Evolutionary conservation across 305 asterid species (phyloP).

Genomic region (Euphrasia arctica): DNA sequence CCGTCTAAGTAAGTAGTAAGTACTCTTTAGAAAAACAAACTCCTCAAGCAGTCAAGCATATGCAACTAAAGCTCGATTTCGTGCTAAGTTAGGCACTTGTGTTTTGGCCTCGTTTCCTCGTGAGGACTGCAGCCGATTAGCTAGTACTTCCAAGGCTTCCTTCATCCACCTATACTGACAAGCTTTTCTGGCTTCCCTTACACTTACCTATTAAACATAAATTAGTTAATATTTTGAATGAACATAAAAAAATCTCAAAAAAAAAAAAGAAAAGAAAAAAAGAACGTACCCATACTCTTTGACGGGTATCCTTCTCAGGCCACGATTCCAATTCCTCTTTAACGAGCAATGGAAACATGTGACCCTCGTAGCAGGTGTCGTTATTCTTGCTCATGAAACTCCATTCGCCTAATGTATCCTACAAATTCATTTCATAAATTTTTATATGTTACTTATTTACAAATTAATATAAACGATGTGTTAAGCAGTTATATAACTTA

Average conservation of each 20-base stretch:
- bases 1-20: too few species aligned
- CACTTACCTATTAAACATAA: slow-evolving; percentile 45
- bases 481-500: too few species aligned
- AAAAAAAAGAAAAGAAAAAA: too few species aligned
- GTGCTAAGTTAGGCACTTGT: slow-evolving; percentile 12
- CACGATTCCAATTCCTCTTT: slow-evolving; percentile 68
- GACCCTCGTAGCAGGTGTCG: slow-evolving; percentile 49
- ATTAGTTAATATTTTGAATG: too few species aligned
- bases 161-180: slow-evolving; percentile 92
- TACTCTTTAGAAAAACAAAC: too few species aligned
- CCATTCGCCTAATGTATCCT: slow-evolving; percentile 31
- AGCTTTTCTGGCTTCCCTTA: slow-evolving; percentile 63
- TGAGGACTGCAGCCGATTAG: slow-evolving; percentile 35
- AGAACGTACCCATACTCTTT: slow-evolving; percentile 71
- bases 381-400: slow-evolving; percentile 57
- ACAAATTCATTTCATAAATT: too few species aligned
- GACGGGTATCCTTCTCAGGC: slow-evolving; percentile 84
- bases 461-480: too few species aligned
- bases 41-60: neutral
- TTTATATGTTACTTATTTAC: too few species aligned
- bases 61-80: slow-evolving; percentile 33
- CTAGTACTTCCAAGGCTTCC: slow-evolving; percentile 72
- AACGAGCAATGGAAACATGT: slow-evolving; percentile 79
- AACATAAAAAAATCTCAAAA: too few species aligned
- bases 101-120: slow-evolving; percentile 29